These are phyloP conservation scores for Gossypium anomalum DNA, from an alignment of 345 rosid species.

Conservation along the genomic window DNA sequence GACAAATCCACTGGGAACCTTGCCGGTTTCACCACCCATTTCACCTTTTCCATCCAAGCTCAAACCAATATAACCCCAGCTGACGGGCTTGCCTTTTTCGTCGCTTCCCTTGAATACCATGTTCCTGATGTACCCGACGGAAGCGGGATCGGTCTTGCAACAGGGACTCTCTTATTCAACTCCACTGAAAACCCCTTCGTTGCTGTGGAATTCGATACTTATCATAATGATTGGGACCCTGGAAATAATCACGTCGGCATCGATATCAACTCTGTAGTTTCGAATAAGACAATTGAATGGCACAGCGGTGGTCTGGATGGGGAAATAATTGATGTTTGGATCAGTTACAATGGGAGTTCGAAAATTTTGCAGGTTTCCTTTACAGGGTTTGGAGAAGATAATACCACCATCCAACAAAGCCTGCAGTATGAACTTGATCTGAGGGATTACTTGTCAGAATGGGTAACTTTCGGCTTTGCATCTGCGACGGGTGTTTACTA, in stretches of 20 bases:
- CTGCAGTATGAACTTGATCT: conserved; percentile 23
- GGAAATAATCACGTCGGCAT: conserved; percentile 43
- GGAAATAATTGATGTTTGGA: conserved; percentile 37
- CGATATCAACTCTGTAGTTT: conserved; percentile 28
- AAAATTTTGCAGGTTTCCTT: conserved; percentile 38
- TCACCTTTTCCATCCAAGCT: neutral
- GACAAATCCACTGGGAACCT: neutral
- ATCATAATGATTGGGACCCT: conserved; percentile 36
- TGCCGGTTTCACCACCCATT: conserved; percentile 1
- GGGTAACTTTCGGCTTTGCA: conserved; percentile 38
- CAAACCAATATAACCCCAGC: no score
- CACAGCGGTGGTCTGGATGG: conserved; percentile 27
- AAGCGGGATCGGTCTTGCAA: neutral
- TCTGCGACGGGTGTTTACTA: conserved; percentile 34
- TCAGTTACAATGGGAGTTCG: conserved; percentile 38
- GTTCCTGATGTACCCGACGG: neutral
- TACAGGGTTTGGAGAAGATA: conserved; percentile 21
- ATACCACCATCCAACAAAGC: conserved; percentile 1
- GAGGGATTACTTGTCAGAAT: conserved; percentile 31
- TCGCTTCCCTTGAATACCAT: neutral
- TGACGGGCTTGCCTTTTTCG: neutral
- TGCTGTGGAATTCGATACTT: conserved; percentile 52
- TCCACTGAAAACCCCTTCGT: neutral
- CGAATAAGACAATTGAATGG: conserved; percentile 17
- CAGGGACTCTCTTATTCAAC: neutral